phyloP scores from a whole-genome alignment of 257 asterid genomes.

The Capsicum pubescens region DNA sequence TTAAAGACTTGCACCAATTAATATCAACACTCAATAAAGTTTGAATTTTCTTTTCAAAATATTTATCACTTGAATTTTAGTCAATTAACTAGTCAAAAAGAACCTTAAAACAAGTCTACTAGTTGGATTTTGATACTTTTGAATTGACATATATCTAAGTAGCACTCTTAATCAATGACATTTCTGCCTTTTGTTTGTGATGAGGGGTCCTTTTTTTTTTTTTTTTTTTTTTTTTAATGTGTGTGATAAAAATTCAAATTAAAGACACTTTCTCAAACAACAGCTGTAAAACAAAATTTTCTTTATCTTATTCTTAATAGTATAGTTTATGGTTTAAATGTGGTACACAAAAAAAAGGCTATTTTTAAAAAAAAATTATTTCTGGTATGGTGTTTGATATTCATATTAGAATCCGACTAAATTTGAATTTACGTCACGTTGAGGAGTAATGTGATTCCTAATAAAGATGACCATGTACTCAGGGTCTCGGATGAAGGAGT shows the following conservation, averaged over 20 bases:
- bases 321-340: neutral
- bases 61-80: neutral
- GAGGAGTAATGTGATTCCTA: too few species aligned
- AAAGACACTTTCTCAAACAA: too few species aligned
- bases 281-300: neutral
- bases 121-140: neutral
- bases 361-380: too few species aligned
- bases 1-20: too few species aligned
- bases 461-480: too few species aligned
- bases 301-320: neutral
- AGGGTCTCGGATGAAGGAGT: too few species aligned
- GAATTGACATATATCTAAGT: neutral
- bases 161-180: neutral
- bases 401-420: too few species aligned
- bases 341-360: neutral
- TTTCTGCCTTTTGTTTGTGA: neutral
- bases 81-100: constrained; percentile 9
- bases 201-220: neutral
- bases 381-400: too few species aligned
- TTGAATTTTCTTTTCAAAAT: neutral
- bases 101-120: constrained; percentile 12
- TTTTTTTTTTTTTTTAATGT: neutral
- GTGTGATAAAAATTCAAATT: neutral
- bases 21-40: neutral
- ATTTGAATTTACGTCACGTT: too few species aligned